Base-by-base conservation (phyloP, 306 rosid genomes). In the Vigna hirtella region DNA sequence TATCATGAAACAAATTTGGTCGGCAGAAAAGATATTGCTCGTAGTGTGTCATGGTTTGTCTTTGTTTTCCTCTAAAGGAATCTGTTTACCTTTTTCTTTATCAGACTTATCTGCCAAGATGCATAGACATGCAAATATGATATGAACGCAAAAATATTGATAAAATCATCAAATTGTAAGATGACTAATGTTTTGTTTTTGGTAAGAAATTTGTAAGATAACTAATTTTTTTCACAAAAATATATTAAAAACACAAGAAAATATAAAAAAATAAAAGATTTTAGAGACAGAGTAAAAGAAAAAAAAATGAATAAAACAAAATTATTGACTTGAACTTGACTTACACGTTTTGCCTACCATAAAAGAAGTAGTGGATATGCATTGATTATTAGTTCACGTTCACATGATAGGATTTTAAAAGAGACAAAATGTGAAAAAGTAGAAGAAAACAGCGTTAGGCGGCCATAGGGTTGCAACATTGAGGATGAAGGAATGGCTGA, bases 371-470 rank as follows among this genome's bases (percentile, higher is more conserved):
- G 0, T 32, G 69, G 15, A 45, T 8, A 34, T 32, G 26, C 9
- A 61, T 47, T 13, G n/a, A 42, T 42, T 42, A 42, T 9, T 42
- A 42, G 10, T 42, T 42, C 3, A 43, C 7, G 4, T 17, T 28
- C 1, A 58, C 56, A 50, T 26, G 45, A 30, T 14, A 65, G 7
- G 56, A 70, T 50, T 34, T 57, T 52, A 74, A 70, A 71, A 53
- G 78, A 76, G 77, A 85, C 86, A 85, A 81, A 81, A 14, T n/a
- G 0, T 18, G n/a, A 14, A 66, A 30, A 81, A 36, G 43, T 8
- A 43, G 58, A 28, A 22, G 36, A 48, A 63, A 51, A 61, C 66
- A 73, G 30, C 78, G 15, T 42, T 40, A 52, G 30, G 67, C 7
- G 20, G 62, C 63, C 30, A 30, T 16, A 55, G 2, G 38, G 24